phyloP scores from a whole-genome alignment of 352 stramenopile species.

The Phytophthora boehmeriae region DNA sequence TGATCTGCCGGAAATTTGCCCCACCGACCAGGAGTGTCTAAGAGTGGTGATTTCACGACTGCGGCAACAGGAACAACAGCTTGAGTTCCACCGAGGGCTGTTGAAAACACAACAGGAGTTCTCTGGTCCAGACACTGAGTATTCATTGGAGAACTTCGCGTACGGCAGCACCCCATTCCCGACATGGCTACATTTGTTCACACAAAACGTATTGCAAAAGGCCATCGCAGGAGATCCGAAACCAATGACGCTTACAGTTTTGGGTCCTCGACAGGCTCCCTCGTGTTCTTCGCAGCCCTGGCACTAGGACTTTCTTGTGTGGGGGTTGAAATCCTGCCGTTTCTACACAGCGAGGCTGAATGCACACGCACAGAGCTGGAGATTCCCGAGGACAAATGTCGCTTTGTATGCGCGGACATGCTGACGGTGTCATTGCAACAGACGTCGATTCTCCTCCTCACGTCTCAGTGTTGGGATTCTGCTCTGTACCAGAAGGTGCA shows the following conservation, averaged over 20 bases:
- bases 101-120: conserved; percentile 29
- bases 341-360: conserved; percentile 38
- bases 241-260: conserved; percentile 36
- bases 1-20: not conserved
- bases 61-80: conserved; percentile 38
- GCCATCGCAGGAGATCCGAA: conserved; percentile 6
- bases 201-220: conserved; percentile 10
- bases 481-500: conserved; percentile 39
- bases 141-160: conserved; percentile 57
- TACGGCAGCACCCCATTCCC: conserved; percentile 61
- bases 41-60: conserved; percentile 24
- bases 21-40: conserved; percentile 7
- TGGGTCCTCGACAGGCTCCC: conserved; percentile 58
- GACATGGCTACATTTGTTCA: conserved; percentile 50
- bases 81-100: conserved; percentile 39
- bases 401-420: conserved; percentile 53
- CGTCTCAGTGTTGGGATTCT: conserved; percentile 67
- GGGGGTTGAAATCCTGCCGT: conserved; percentile 62
- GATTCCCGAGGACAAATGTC: conserved; percentile 15
- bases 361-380: conserved; percentile 16
- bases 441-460: conserved; percentile 49
- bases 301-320: conserved; percentile 28
- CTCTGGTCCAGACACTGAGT: conserved; percentile 15
- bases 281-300: conserved; percentile 58
- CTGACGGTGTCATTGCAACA: conserved; percentile 33